Conservation (phyloP, 345 rosid genomes). For the Hevea brasiliensis region DNA sequence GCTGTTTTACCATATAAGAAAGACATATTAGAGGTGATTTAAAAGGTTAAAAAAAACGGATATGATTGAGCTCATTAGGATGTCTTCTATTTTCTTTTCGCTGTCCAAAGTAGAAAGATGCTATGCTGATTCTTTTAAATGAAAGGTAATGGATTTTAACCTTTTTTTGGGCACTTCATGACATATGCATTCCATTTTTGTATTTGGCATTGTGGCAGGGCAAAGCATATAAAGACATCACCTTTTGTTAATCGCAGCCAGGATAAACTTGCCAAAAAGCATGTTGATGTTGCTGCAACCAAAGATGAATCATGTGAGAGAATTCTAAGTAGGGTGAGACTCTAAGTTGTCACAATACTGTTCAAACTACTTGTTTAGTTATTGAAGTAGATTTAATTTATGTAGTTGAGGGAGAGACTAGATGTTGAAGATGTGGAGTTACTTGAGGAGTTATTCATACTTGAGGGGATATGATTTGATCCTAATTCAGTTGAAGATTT, state of each 20-base stretch:
- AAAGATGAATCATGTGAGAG: conserved; percentile 49
- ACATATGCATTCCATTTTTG: neutral
- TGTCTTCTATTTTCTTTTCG: neutral
- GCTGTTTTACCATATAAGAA: neutral
- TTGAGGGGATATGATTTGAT: conserved; percentile 49
- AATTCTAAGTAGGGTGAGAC: conserved; percentile 54
- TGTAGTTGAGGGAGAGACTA: conserved; percentile 63
- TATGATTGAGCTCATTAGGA: neutral
- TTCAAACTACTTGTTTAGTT: neutral
- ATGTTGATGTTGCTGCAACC: conserved; percentile 26
- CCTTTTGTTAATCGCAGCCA: conserved; percentile 39
- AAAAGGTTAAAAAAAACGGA: neutral
- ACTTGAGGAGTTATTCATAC: conserved; percentile 64
- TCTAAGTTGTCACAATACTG: neutral
- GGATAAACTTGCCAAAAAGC: conserved; percentile 43
- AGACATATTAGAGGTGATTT: neutral
- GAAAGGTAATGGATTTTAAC: neutral
- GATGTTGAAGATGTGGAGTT: conserved; percentile 55
- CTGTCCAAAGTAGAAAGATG: neutral
- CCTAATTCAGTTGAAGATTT: conserved; percentile 45
- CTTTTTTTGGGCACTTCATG: neutral
- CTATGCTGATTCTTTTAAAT: neutral
- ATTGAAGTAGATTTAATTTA: conserved; percentile 16
- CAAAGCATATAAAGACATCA: conserved; percentile 79
- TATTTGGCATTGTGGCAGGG: conserved; percentile 44